These are phyloP conservation scores for Ascoidea asiatica DNA, from an alignment of 805 yeast genomes.

Conservation along the genomic window DNA sequence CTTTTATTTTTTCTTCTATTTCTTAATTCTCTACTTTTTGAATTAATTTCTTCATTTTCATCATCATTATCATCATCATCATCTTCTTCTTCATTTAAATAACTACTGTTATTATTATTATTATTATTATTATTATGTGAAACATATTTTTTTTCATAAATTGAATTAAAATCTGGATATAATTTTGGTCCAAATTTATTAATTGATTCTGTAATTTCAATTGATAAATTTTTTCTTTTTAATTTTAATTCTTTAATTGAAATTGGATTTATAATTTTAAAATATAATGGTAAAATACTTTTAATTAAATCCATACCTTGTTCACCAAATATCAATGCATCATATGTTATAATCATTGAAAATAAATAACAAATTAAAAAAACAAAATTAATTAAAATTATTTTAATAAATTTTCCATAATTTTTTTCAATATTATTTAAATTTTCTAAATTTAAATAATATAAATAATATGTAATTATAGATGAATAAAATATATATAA, in stretches of 20 bases:
- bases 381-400: conserved; percentile 12
- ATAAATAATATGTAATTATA: conserved; percentile 27
- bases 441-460: no score
- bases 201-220: conserved; percentile 65
- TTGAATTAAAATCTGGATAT: conserved; percentile 69
- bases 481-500: conserved; percentile 67
- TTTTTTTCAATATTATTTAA: conserved; percentile 21
- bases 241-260: conserved; percentile 38
- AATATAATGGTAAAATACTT: conserved; percentile 60
- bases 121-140: conserved; percentile 6
- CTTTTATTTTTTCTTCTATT: conserved; percentile 7
- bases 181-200: conserved; percentile 76
- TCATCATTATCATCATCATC: no score
- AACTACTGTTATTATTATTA: conserved; percentile 7
- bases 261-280: conserved; percentile 24
- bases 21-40: conserved; percentile 8
- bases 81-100: conserved; percentile 11
- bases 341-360: conserved; percentile 64
- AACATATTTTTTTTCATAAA: conserved; percentile 3
- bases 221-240: conserved; percentile 45
- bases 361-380: conserved; percentile 38
- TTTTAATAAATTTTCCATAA: conserved; percentile 20
- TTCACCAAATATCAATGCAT: conserved; percentile 83
- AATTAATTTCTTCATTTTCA: no score
- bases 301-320: conserved; percentile 78